phyloP scores from a whole-genome alignment of 2,329 filamentous ascomycete species.

The Myriangium duriaei region DNA sequence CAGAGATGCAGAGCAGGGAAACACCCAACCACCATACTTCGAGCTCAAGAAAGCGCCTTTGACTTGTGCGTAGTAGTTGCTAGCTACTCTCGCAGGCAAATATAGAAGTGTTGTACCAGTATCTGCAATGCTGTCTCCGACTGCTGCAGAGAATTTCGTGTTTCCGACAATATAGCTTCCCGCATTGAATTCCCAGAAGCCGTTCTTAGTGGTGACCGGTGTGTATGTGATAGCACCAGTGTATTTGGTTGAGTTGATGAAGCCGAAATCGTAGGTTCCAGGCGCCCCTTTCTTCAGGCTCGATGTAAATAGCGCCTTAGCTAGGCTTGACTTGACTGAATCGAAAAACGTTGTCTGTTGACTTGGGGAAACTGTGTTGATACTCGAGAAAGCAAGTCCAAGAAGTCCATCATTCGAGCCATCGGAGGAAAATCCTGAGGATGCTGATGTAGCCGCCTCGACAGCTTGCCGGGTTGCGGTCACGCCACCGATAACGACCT shows the following conservation, averaged over 20 bases:
- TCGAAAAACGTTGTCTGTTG: constrained; percentile 47
- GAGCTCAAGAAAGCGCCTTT: constrained; percentile 13
- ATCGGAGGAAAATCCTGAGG: constrained; percentile 39
- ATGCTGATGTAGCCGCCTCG: constrained; percentile 50
- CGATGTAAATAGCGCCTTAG: constrained; percentile 44
- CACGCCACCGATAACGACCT: constrained; percentile 48
- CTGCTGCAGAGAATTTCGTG: constrained; percentile 11
- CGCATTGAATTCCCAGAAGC: constrained; percentile 15
- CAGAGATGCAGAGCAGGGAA: constrained; percentile 2
- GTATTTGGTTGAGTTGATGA: constrained; percentile 9
- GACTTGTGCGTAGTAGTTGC: constrained; percentile 13
- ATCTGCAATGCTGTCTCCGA: constrained; percentile 28
- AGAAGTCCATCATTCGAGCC: constrained; percentile 46
- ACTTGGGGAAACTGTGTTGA: constrained; percentile 44
- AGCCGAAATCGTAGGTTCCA: constrained; percentile 6
- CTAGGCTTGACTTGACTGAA: constrained; percentile 40
- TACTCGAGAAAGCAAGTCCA: constrained; percentile 45
- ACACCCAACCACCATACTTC: constrained; percentile 10
- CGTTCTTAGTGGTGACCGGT: constrained; percentile 20
- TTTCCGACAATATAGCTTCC: constrained; percentile 23
- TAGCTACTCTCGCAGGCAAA: constrained; percentile 24
- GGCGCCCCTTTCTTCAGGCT: constrained; percentile 42
- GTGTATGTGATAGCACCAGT: constrained; percentile 7
- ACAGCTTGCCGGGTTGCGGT: constrained; percentile 50
- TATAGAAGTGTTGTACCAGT: constrained; percentile 29